Conservation (phyloP, 2,329 filamentous ascomycete genomes). For the Ascochyta koolunga region DNA sequence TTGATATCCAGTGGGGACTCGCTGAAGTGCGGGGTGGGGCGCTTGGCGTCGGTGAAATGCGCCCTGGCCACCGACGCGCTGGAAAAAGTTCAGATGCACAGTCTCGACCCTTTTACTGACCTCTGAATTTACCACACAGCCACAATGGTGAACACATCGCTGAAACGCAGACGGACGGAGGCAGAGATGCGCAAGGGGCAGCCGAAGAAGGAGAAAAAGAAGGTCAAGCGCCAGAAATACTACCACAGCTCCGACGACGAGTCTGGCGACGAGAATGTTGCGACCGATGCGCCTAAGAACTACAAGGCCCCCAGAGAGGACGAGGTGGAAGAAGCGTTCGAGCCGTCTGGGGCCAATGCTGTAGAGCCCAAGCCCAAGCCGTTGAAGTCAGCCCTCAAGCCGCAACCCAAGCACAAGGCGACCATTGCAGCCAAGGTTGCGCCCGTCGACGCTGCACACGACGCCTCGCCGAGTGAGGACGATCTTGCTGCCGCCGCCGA, state of each 20-base stretch:
- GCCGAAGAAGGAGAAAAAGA: conserved; percentile 60
- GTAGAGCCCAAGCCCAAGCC: conserved; percentile 23
- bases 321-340: conserved; percentile 45
- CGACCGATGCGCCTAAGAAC: conserved; percentile 44
- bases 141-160: conserved; percentile 48
- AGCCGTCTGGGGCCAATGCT: conserved; percentile 33
- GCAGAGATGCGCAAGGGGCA: conserved; percentile 63
- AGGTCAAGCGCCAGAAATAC: conserved; percentile 66
- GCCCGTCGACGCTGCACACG: conserved; percentile 39
- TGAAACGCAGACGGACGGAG: conserved; percentile 65
- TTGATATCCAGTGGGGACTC: conserved; percentile 29
- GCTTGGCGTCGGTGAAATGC: conserved; percentile 39
- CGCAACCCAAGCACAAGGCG: conserved; percentile 31
- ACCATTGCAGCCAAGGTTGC: conserved; percentile 33
- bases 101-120: not conserved
- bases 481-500: conserved; percentile 19
- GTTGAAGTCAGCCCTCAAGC: conserved; percentile 21
- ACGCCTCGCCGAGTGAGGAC: conserved; percentile 33
- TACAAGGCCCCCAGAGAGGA: conserved; percentile 59
- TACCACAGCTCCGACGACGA: conserved; percentile 71
- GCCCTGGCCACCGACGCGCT: conserved; percentile 29
- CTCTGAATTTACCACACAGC: conserved; percentile 11
- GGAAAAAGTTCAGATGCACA: conserved; percentile 18
- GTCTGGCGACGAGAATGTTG: conserved; percentile 57
- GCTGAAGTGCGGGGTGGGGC: conserved; percentile 22